phyloP scores from a whole-genome alignment of 1,284 basidiomycete species.

The Cryptococcus sp. region DNA sequence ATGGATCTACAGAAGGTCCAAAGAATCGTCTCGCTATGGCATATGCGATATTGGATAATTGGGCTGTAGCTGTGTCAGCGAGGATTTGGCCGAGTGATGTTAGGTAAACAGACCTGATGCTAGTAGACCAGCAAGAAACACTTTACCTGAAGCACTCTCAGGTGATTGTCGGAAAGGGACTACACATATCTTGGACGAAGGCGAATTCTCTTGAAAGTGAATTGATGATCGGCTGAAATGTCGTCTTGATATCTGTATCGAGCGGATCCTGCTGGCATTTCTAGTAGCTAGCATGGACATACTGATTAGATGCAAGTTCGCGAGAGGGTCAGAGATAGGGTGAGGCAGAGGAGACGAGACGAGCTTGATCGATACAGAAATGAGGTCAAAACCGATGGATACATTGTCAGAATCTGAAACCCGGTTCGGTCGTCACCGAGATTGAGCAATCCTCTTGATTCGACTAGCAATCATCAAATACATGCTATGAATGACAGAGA shows the following conservation, averaged over 20 bases:
- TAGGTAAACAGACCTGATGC: constrained; percentile 15
- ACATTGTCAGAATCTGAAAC: too few species aligned
- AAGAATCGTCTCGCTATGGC: constrained; percentile 31
- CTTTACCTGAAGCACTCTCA: constrained; percentile 16
- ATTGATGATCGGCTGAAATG: not conserved
- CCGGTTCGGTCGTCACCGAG: too few species aligned
- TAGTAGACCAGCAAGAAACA: constrained; percentile 21
- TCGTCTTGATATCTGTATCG: not conserved
- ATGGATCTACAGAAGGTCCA: constrained; percentile 19
- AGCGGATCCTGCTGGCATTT: not conserved
- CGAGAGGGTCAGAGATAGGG: not conserved
- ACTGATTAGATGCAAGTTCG: not conserved
- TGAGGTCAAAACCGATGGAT: too few species aligned
- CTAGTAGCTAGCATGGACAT: not conserved
- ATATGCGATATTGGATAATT: constrained; percentile 22
- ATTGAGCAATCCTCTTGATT: too few species aligned
- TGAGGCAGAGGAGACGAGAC: too few species aligned
- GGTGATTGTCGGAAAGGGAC: constrained; percentile 25
- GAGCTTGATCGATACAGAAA: too few species aligned
- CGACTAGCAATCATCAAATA: too few species aligned
- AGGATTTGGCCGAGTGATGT: not conserved
- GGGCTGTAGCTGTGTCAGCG: constrained; percentile 7
- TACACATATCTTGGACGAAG: constrained; percentile 25
- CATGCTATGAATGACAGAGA: too few species aligned
- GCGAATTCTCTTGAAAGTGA: constrained; percentile 7